Evolutionary conservation across 2,329 filamentous ascomycete species (phyloP).

Genomic region (Pyrenochaeta sp.): DNA sequence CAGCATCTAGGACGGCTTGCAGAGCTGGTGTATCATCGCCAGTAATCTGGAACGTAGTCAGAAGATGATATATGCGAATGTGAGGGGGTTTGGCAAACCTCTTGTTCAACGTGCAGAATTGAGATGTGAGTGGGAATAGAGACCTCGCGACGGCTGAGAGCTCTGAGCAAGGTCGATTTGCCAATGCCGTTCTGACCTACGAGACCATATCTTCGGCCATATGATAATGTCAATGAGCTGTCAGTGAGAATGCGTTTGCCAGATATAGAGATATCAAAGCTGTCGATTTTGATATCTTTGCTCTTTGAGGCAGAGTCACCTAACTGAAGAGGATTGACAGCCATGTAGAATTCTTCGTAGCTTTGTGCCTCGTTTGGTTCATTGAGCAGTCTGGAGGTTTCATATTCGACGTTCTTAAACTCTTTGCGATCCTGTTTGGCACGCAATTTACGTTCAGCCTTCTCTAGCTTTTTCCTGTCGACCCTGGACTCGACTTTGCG

Average conservation of each 20-base stretch:
- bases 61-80: background rate
- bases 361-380: conserved; percentile 84
- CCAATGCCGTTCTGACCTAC: conserved; percentile 99
- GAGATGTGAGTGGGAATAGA: conserved; percentile 97
- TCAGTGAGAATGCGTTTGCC: conserved; percentile 90
- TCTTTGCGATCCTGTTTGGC: conserved; percentile 98
- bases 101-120: conserved; percentile 98
- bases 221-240: conserved; percentile 87
- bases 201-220: conserved; percentile 92
- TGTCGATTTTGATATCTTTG: conserved; percentile 98
- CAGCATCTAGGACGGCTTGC: conserved; percentile 94
- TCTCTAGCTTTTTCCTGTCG: conserved; percentile 98
- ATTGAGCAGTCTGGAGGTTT: conserved; percentile 88
- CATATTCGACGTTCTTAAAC: conserved; percentile 98
- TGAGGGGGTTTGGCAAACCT: conserved; percentile 64
- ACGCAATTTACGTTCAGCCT: conserved; percentile 95
- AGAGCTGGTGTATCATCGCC: conserved; percentile 95
- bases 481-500: conserved; percentile 98
- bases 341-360: conserved; percentile 99
- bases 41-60: conserved; percentile 68
- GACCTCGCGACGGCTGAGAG: conserved; percentile 90
- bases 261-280: conserved; percentile 91
- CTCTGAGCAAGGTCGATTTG: conserved; percentile 84
- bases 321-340: conserved; percentile 93
- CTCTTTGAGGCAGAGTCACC: conserved; percentile 80